Percentiles rank a stretch among this genome's conserved stretches.
phyloP scores from a whole-genome alignment of 2,329 filamentous ascomycete species.

The Huntiella moniliformis region DNA sequence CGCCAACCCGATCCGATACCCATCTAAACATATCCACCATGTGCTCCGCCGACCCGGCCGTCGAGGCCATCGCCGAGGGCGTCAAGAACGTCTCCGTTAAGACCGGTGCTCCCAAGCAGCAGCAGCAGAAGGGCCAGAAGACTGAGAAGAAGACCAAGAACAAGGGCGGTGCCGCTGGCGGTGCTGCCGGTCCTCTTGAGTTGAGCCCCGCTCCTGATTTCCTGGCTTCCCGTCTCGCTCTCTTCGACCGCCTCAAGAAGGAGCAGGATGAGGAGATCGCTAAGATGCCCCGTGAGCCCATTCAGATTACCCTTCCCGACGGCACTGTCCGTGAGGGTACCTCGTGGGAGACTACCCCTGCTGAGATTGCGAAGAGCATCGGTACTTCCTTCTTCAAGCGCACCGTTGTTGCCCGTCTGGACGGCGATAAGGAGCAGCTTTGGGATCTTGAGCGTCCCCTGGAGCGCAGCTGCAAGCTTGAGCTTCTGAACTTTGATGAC shows the following conservation, averaged over 20 bases:
- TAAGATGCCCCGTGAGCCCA: conserved; percentile 51
- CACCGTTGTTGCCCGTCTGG: conserved; percentile 69
- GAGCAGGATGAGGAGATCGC: conserved; percentile 61
- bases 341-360: conserved; percentile 83
- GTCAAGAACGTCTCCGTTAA: conserved; percentile 42
- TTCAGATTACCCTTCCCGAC: conserved; percentile 55
- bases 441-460: conserved; percentile 89
- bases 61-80: conserved; percentile 32
- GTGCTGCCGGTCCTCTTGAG: conserved; percentile 26
- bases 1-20: neutral
- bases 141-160: conserved; percentile 24
- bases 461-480: conserved; percentile 70
- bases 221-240: conserved; percentile 60
- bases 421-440: conserved; percentile 50
- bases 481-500: conserved; percentile 61
- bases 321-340: conserved; percentile 55
- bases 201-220: conserved; percentile 47
- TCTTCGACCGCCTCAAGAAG: conserved; percentile 65
- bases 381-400: conserved; percentile 72
- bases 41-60: conserved; percentile 28
- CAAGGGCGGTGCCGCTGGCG: conserved; percentile 20
- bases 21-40: conserved; percentile 17
- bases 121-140: conserved; percentile 16
- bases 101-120: conserved; percentile 16
- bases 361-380: conserved; percentile 56